phyloP scores from a whole-genome alignment of 73 alveolate genomes.

The Blepharisma japonicum region DNA sequence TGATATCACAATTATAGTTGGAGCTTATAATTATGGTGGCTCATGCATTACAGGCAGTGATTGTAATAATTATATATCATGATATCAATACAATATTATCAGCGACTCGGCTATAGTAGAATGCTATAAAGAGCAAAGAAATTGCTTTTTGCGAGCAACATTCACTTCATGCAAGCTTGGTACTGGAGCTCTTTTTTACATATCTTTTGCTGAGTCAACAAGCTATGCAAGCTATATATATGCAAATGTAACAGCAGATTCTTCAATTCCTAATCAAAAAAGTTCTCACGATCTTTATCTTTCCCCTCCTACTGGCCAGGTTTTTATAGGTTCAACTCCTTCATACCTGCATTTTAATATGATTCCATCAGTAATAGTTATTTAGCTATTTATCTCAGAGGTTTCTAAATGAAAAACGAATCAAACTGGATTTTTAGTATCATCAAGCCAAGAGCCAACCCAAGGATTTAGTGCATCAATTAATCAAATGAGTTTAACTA shows the following conservation, averaged over 20 bases:
- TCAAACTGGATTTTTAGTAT: too few relatives aligned
- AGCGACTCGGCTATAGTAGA: too few relatives aligned
- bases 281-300: neutral
- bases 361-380: too few relatives aligned
- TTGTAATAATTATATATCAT: neutral
- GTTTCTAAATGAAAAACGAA: too few relatives aligned
- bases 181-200: neutral
- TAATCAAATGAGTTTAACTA: too few relatives aligned
- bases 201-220: neutral
- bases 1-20: neutral
- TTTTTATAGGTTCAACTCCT: neutral
- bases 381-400: too few relatives aligned
- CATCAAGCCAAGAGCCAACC: too few relatives aligned
- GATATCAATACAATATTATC: too few relatives aligned
- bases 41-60: neutral
- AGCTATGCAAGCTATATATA: neutral
- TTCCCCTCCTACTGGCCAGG: neutral
- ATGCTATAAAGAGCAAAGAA: too few relatives aligned
- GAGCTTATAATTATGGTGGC: slow-evolving; percentile 8
- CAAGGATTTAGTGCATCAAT: too few relatives aligned
- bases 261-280: neutral
- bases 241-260: neutral
- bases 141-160: neutral
- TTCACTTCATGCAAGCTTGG: neutral
- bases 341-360: neutral